These are phyloP conservation scores for Xylaria sp. DNA, from an alignment of 2,329 filamentous ascomycete species.

Conservation along the genomic window DNA sequence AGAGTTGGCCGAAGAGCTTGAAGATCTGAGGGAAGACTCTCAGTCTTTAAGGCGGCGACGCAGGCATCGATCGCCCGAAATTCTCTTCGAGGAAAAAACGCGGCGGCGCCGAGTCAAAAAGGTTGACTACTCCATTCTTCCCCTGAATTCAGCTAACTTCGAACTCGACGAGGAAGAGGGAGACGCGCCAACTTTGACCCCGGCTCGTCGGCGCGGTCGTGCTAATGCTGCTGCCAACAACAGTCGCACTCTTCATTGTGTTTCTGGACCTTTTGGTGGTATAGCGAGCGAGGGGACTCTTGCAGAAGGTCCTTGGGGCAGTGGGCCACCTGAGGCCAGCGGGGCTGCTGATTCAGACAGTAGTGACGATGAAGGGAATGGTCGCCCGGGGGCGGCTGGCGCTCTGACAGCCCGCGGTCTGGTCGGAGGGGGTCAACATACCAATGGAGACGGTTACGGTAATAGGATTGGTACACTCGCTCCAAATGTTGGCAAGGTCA, in stretches of 20 bases:
- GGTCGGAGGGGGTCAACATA: slow-evolving; percentile 37
- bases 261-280: slow-evolving; percentile 88
- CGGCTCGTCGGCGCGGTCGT: slow-evolving; percentile 61
- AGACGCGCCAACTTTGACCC: slow-evolving; percentile 61
- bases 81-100: slow-evolving; percentile 52
- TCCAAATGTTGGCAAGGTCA: slow-evolving; percentile 86
- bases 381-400: slow-evolving; percentile 53
- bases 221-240: slow-evolving; percentile 54
- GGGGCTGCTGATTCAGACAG: slow-evolving; percentile 89
- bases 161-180: slow-evolving; percentile 77
- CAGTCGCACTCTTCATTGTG: slow-evolving; percentile 82
- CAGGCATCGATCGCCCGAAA: slow-evolving; percentile 45
- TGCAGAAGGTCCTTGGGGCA: slow-evolving; percentile 68
- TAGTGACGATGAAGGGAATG: slow-evolving; percentile 83
- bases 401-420: slow-evolving; percentile 50
- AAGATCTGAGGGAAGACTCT: slow-evolving; percentile 54
- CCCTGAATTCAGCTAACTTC: slow-evolving; percentile 63
- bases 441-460: slow-evolving; percentile 37
- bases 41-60: slow-evolving; percentile 44
- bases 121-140: slow-evolving; percentile 82
- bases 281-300: slow-evolving; percentile 68
- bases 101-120: slow-evolving; percentile 55
- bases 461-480: slow-evolving; percentile 42
- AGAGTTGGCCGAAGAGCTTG: slow-evolving; percentile 60
- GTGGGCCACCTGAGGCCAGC: slow-evolving; percentile 47